Evolutionary conservation across 139 green algal species (phyloP).

Genomic region (Tetradesmus obliquus): DNA sequence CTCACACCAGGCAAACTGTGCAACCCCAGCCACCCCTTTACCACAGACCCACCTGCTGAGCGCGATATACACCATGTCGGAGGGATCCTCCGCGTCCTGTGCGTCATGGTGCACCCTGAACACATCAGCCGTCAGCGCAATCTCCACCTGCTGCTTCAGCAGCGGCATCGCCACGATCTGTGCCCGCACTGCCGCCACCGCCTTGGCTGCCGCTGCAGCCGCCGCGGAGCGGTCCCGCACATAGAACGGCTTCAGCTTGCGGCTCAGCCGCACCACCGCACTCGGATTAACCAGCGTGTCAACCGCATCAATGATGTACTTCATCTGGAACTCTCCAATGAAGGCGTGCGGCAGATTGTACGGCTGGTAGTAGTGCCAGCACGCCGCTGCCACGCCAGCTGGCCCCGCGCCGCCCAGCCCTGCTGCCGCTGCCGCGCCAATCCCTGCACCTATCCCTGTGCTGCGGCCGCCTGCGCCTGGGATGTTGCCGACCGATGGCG

Average conservation of each 20-base stretch:
- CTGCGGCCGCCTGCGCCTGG: background rate
- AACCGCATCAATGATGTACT: slow-evolving; percentile 51
- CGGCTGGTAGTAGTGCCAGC: slow-evolving; percentile 43
- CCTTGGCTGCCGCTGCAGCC: slow-evolving; percentile 23
- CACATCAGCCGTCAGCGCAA: slow-evolving; percentile 51
- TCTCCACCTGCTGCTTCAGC: slow-evolving; percentile 54
- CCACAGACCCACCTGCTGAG: slow-evolving; percentile 19
- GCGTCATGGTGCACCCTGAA: slow-evolving; percentile 57
- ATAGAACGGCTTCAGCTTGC: slow-evolving; percentile 38
- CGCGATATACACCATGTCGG: slow-evolving; percentile 52
- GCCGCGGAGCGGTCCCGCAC: slow-evolving; percentile 1
- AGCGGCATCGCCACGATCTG: slow-evolving; percentile 44
- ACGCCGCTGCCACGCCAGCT: slow-evolving; percentile 11
- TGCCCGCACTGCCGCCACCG: slow-evolving; percentile 17
- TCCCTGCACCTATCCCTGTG: background rate
- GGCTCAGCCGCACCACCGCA: slow-evolving; percentile 19
- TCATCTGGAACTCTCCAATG: slow-evolving; percentile 60
- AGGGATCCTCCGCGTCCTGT: slow-evolving; percentile 52
- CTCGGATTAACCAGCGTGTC: slow-evolving; percentile 9
- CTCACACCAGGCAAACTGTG: background rate
- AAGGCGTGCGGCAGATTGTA: slow-evolving; percentile 42
- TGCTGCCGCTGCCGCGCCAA: background rate
- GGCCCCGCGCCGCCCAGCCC: background rate
- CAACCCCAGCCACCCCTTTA: background rate
- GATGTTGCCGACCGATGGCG: background rate